A percentile compares a stretch with the other conserved stretches of the same genome.
These are phyloP conservation scores for Amanita muscaria DNA, from an alignment of 768 basidiomycete genomes.

Conservation along the genomic window DNA sequence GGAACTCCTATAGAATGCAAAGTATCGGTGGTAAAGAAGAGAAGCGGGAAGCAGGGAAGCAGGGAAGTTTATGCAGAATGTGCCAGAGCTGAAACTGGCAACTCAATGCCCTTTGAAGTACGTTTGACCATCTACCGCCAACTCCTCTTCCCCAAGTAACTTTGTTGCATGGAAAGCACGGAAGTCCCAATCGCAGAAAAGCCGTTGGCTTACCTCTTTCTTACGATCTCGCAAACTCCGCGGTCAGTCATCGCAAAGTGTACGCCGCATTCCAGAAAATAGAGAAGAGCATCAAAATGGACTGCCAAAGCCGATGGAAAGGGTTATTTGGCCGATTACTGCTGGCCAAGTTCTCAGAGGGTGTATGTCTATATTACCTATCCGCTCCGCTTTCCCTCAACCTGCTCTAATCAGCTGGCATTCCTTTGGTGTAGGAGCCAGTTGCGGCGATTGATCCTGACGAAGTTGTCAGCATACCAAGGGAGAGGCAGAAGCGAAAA, in stretches of 20 bases:
- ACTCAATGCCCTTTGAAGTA: slow-evolving; percentile 52
- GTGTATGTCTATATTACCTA: slow-evolving; percentile 80
- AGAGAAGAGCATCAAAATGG: slow-evolving; percentile 13
- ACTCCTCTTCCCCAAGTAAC: slow-evolving; percentile 51
- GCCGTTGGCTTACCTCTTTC: slow-evolving; percentile 74
- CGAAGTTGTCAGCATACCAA: slow-evolving; percentile 26
- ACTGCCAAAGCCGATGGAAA: slow-evolving; percentile 28
- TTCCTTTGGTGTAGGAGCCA: slow-evolving; percentile 51
- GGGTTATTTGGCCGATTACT: slow-evolving; percentile 73
- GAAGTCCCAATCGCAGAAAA: slow-evolving; percentile 68
- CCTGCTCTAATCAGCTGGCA: too few relatives aligned
- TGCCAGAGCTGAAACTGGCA: slow-evolving; percentile 65
- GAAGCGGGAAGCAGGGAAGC: slow-evolving; percentile 54
- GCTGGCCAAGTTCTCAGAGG: slow-evolving; percentile 72
- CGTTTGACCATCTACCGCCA: slow-evolving; percentile 6
- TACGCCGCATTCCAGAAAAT: slow-evolving; percentile 38
- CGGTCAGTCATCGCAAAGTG: slow-evolving; percentile 49
- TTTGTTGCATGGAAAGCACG: slow-evolving; percentile 80
- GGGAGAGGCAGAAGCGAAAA: slow-evolving; percentile 43
- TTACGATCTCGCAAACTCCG: slow-evolving; percentile 69
- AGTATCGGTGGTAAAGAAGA: slow-evolving; percentile 31
- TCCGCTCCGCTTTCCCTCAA: slow-evolving; percentile 59
- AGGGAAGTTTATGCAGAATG: slow-evolving; percentile 53
- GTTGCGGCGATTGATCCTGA: slow-evolving; percentile 44
- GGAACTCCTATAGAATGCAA: too few relatives aligned